Conservation (phyloP, 371 early-diverging fungal genomes). For the Rhizomucor miehei region DNA sequence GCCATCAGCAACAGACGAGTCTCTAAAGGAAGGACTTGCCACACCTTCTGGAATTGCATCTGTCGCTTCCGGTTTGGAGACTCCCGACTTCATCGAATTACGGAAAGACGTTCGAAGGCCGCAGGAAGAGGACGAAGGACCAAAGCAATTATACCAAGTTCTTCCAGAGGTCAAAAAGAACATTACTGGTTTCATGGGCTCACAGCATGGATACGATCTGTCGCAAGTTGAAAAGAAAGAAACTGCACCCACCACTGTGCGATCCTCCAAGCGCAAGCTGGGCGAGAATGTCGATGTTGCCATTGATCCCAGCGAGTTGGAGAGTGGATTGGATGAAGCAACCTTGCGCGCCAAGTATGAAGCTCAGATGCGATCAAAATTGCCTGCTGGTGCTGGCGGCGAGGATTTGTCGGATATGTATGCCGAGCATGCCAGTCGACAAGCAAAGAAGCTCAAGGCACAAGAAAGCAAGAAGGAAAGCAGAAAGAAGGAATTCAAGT, state of each 20-base stretch:
- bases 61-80: constrained; percentile 83
- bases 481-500: constrained; percentile 70
- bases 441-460: constrained; percentile 67
- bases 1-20: constrained; percentile 30
- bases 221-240: constrained; percentile 37
- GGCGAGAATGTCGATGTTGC: constrained; percentile 68
- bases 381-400: constrained; percentile 30
- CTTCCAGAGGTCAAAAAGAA: constrained; percentile 76
- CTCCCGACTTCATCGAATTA: constrained; percentile 89
- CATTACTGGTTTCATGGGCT: constrained; percentile 92
- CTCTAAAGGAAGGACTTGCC: constrained; percentile 65
- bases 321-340: constrained; percentile 63
- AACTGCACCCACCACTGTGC: constrained; percentile 15
- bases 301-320: constrained; percentile 76
- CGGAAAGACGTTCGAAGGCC: constrained; percentile 67
- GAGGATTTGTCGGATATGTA: constrained; percentile 88
- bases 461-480: constrained; percentile 50
- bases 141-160: constrained; percentile 85
- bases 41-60: constrained; percentile 90
- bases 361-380: constrained; percentile 53
- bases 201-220: constrained; percentile 88
- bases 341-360: constrained; percentile 73
- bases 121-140: constrained; percentile 57
- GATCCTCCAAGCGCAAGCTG: constrained; percentile 49
- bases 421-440: constrained; percentile 76